Percentiles rank a stretch among this genome's conserved stretches.
Evolutionary conservation across 768 basidiomycete species (phyloP).

Genomic region (Trametes cingulata): DNA sequence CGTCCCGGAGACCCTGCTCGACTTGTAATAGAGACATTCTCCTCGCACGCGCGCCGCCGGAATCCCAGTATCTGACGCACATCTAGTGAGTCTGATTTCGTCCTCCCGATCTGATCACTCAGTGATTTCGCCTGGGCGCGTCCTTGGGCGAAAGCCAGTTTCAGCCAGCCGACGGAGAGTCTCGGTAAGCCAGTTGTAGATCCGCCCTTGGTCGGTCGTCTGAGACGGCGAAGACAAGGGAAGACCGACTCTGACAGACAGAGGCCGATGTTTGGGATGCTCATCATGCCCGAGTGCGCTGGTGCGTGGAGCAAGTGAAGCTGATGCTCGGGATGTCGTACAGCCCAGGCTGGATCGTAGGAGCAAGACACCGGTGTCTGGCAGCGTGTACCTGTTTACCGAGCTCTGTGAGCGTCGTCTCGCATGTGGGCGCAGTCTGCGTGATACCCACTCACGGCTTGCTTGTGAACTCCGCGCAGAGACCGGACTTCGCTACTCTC

Average conservation of each 20-base stretch:
- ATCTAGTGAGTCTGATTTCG: not conserved
- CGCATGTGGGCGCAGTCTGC: too few relatives aligned
- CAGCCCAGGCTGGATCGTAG: not conserved
- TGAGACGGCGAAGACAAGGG: too few relatives aligned
- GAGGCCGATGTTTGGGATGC: too few relatives aligned
- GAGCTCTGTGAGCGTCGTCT: too few relatives aligned
- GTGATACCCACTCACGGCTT: too few relatives aligned
- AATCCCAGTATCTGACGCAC: not conserved
- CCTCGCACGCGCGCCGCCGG: not conserved
- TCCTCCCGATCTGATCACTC: not conserved
- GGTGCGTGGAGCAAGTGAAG: not conserved
- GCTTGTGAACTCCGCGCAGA: too few relatives aligned
- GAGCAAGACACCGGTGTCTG: too few relatives aligned
- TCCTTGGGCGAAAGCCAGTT: not conserved
- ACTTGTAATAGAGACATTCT: not conserved
- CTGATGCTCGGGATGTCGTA: constrained; percentile 1
- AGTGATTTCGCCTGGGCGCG: not conserved
- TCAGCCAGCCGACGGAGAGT: too few relatives aligned
- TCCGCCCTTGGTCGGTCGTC: too few relatives aligned
- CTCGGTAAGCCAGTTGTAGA: not conserved
- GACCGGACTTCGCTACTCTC: too few relatives aligned
- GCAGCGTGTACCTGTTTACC: too few relatives aligned
- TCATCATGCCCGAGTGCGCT: not conserved
- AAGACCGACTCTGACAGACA: not conserved
- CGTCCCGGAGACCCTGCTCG: too few relatives aligned